Evolutionary conservation across 2,329 filamentous ascomycete species (phyloP).

Genomic region (Epichloe elymi): DNA sequence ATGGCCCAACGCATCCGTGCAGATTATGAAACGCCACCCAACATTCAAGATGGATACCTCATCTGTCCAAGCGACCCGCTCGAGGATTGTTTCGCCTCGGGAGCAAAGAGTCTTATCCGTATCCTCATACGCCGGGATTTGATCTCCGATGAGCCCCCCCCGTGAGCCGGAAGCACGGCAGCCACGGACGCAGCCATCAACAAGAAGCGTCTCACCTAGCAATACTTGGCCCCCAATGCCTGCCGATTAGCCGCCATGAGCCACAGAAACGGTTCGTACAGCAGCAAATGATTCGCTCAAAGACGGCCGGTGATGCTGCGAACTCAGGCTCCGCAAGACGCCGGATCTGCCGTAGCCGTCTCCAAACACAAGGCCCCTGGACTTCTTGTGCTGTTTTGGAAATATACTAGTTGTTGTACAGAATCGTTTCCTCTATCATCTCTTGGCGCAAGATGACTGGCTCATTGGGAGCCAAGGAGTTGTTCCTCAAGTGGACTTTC

Average conservation of each 20-base stretch:
- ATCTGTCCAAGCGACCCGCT: neutral
- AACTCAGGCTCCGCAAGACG: neutral
- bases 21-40: neutral
- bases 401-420: neutral
- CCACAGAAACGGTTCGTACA: neutral
- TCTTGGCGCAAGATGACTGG: neutral
- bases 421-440: neutral
- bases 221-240: neutral
- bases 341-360: neutral
- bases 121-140: neutral
- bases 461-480: neutral
- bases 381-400: neutral
- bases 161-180: neutral
- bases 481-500: neutral
- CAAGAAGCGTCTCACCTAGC: slow-evolving; percentile 1
- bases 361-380: neutral
- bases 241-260: neutral
- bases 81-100: neutral
- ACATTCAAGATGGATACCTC: neutral
- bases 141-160: too few relatives aligned
- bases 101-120: neutral
- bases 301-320: neutral
- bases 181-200: neutral
- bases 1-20: neutral
- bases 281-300: neutral